phyloP scores from a whole-genome alignment of 495 filamentous ascomycete species.

The Corynascus novoguineensis region DNA sequence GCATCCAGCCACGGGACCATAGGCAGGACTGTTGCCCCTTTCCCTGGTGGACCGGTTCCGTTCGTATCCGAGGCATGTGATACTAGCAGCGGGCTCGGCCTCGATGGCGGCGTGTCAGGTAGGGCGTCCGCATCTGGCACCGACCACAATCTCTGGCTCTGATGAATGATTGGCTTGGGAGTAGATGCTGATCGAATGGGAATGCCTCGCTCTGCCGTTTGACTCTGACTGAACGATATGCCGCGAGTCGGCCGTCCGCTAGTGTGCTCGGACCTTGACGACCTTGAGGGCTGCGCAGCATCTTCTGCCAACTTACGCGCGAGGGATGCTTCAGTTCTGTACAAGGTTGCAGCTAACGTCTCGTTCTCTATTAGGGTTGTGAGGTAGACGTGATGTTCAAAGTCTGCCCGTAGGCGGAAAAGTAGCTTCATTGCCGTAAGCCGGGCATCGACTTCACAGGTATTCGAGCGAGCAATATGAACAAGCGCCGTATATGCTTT shows the following conservation, averaged over 20 bases:
- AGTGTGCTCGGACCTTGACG: conserved; percentile 33
- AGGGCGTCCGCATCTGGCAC: conserved; percentile 48
- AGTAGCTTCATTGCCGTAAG: conserved; percentile 78
- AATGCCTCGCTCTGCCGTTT: conserved; percentile 32
- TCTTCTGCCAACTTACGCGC: conserved; percentile 48
- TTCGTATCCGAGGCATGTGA: conserved; percentile 16
- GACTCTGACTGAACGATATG: conserved; percentile 43
- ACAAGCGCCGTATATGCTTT: conserved; percentile 52
- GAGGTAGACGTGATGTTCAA: conserved; percentile 64
- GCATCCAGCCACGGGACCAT: conserved; percentile 71
- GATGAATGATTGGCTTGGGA: conserved; percentile 28
- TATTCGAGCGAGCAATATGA: conserved; percentile 50
- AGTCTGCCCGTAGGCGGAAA: conserved; percentile 78
- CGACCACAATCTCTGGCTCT: conserved; percentile 47
- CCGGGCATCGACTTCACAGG: conserved; percentile 60
- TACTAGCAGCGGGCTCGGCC: conserved; percentile 42
- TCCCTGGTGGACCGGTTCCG: conserved; percentile 12
- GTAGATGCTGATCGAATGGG: conserved; percentile 34
- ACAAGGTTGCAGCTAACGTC: conserved; percentile 63
- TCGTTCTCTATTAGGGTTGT: conserved; percentile 60
- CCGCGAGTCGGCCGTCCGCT: conserved; percentile 40
- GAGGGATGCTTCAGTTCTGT: conserved; percentile 56
- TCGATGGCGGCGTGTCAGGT: conserved; percentile 38
- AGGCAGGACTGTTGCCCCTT: conserved; percentile 46
- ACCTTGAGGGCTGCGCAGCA: conserved; percentile 36